Base-by-base conservation (phyloP, 345 rosid species). In the Barbarea vulgaris region DNA sequence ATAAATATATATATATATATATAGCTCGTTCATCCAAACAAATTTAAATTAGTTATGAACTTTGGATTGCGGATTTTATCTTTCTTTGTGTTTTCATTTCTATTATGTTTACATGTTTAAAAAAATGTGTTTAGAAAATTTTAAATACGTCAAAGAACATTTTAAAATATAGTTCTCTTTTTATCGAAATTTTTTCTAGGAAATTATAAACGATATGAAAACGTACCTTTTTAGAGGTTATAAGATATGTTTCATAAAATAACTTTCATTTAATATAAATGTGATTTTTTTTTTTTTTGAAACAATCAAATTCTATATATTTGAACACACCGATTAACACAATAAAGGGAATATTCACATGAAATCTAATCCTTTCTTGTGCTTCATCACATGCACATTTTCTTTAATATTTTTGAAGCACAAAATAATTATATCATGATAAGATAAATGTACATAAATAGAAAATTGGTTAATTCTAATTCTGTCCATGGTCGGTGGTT, bases 281-380 rank as follows among this genome's bases (percentile, higher is more conserved):
- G 4, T 5, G 18, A 25, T 6, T 12, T 51, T 14, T 30, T 5
- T 50, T 17, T 6, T 46, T 12, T 5, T 18, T 22, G 7, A 34
- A 47, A n/a, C 4, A 50, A 59, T 22, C 6, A 70, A 11, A 37
- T 72, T 1, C 63, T 72, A 1, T 73, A 63, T 17, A 41, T 62
- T 14, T 14, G 34, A 75, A 48, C 24, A 58, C 34, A 67, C 18
- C 25, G 15, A 46, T 37, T 52, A 52, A 60, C 34, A 69, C 67
- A 56, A 17, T 80, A 67, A 77, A 53, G 67, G 53, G 72, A 55
- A 74, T 72, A 58, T 72, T 85, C 92, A 80, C 84, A 82, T 85
- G 96, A 89, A 77, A 81, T 79, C 70, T 84, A 87, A 92, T 85
- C 93, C 78, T 56, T 46, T 30, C 69, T 70, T 74, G 72, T 71